Evolutionary conservation across 2,329 filamentous ascomycete genomes (phyloP).

Genomic region (Colletotrichum cordylinicola): DNA sequence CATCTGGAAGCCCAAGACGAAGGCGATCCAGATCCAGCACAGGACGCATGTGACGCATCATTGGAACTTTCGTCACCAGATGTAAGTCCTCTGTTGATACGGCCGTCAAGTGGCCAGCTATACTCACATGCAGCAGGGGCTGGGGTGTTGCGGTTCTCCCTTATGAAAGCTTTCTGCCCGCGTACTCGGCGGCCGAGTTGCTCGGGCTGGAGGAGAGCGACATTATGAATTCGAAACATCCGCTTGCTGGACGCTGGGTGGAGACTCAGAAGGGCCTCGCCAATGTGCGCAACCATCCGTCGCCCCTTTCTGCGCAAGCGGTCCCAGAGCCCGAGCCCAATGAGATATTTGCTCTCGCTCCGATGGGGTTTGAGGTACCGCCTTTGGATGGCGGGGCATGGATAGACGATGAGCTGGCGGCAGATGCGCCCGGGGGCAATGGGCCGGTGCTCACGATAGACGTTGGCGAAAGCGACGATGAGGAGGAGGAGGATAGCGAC

Average conservation of each 20-base stretch:
- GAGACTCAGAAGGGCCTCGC: constrained; percentile 14
- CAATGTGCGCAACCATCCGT: constrained; percentile 17
- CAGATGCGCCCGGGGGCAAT: not conserved
- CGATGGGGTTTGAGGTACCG: not conserved
- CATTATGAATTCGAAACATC: constrained; percentile 5
- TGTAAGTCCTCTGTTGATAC: not conserved
- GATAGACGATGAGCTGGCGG: not conserved
- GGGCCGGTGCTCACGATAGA: not conserved
- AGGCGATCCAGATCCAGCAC: constrained; percentile 9
- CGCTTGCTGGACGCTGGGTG: constrained; percentile 8
- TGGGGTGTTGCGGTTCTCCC: constrained; percentile 57
- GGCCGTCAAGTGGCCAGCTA: not conserved
- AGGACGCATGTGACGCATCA: not conserved
- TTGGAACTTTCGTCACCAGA: constrained; percentile 21
- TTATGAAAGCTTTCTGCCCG: constrained; percentile 46
- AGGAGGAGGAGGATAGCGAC: not conserved
- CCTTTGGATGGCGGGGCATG: not conserved
- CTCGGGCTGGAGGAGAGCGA: not conserved
- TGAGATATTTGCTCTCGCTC: not conserved
- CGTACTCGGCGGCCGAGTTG: constrained; percentile 22
- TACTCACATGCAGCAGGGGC: constrained; percentile 33
- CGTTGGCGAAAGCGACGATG: not conserved
- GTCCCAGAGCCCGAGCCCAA: not conserved
- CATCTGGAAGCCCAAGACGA: constrained; percentile 50
- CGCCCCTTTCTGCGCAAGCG: not conserved